phyloP scores from a whole-genome alignment of 73 alveolate species.

The Paramecium tetraurelia region DNA sequence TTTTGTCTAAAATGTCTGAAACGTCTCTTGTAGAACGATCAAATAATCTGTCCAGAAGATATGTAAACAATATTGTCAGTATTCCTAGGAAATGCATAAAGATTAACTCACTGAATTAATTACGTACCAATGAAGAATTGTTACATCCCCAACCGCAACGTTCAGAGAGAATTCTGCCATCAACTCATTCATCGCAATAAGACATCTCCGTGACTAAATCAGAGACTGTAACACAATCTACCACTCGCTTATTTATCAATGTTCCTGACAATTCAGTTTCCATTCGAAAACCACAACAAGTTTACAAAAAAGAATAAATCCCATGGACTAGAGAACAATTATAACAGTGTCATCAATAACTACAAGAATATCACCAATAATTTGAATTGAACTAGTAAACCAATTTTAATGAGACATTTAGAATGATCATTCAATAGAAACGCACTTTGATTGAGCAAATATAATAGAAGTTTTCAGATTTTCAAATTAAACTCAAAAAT shows the following conservation, averaged over 20 bases:
- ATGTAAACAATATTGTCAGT: conserved; percentile 3
- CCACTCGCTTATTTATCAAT: neutral
- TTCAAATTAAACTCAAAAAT: neutral
- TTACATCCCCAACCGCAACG: neutral
- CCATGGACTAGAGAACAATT: conserved; percentile 7
- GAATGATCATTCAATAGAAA: neutral
- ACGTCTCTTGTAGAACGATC: neutral
- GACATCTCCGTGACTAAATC: neutral
- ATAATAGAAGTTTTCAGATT: neutral
- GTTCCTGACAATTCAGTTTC: neutral
- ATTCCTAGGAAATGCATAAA: neutral
- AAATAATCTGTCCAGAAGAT: conserved; percentile 39
- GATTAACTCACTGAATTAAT: neutral
- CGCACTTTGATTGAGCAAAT: neutral
- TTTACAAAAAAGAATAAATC: neutral
- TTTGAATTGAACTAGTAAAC: neutral
- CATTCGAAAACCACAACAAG: neutral
- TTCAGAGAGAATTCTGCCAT: neutral
- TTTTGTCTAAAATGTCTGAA: conserved; percentile 8
- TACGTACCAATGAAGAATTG: neutral
- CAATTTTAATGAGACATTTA: neutral
- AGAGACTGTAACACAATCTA: neutral
- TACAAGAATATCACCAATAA: neutral
- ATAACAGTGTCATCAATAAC: neutral
- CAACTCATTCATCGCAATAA: neutral